phyloP scores from a whole-genome alignment of 1,284 basidiomycete genomes.

The Ganoderma sinense region DNA sequence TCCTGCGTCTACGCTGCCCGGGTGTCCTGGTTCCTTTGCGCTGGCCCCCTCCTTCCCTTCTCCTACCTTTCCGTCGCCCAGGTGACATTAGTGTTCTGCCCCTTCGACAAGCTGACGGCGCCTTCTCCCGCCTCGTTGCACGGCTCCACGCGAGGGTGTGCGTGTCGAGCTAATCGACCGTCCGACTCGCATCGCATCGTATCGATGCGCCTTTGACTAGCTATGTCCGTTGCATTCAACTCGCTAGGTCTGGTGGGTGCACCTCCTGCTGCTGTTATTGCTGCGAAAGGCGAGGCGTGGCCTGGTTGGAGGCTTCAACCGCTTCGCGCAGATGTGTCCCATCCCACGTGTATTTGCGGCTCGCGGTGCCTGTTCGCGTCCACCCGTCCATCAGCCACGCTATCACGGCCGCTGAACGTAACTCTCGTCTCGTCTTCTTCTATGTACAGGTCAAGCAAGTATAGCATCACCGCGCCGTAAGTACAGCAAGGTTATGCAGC shows the following conservation, averaged over 20 bases:
- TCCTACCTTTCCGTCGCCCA: constrained; percentile 5
- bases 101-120: background rate
- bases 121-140: constrained; percentile 20
- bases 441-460: too few relatives aligned
- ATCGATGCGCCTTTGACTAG: constrained; percentile 13
- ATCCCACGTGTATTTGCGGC: background rate
- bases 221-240: constrained; percentile 19
- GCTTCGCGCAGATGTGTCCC: constrained; percentile 12
- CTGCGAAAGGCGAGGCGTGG: constrained; percentile 17
- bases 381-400: background rate
- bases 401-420: background rate
- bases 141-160: constrained; percentile 7
- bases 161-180: background rate
- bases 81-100: background rate
- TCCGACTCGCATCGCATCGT: background rate
- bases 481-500: background rate
- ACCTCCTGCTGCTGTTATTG: background rate
- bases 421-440: background rate
- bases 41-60: background rate
- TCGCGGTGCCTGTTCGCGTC: background rate
- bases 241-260: too few relatives aligned
- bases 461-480: background rate
- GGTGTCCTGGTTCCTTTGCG: background rate
- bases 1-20: background rate
- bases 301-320: constrained; percentile 7